Conservation (phyloP, 2,329 filamentous ascomycete species). For the Xylariaceae sp. region DNA sequence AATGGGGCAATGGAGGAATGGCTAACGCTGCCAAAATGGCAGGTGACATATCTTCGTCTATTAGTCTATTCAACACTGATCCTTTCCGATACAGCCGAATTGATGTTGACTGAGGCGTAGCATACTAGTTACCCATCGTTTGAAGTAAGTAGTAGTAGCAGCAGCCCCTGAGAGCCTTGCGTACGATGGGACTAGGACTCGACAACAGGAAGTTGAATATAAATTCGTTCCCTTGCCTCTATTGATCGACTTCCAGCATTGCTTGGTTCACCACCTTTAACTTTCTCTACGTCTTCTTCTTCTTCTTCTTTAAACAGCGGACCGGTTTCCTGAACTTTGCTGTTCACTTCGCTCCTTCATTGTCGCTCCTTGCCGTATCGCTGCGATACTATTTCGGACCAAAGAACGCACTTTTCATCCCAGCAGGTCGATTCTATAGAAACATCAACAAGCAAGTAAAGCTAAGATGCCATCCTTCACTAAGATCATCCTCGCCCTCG, state of each 20-base stretch:
- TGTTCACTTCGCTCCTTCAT: slow-evolving; percentile 18
- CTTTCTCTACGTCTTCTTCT: slow-evolving; percentile 4
- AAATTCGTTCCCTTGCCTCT: slow-evolving; percentile 15
- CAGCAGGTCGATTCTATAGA: not conserved
- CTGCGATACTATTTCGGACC: slow-evolving; percentile 1
- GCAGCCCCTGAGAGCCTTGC: not conserved
- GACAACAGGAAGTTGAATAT: slow-evolving; percentile 4
- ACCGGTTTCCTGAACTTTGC: slow-evolving; percentile 13
- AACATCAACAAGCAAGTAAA: not conserved
- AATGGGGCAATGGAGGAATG: not conserved
- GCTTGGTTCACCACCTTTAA: slow-evolving; percentile 6
- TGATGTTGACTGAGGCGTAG: not conserved
- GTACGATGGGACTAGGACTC: not conserved
- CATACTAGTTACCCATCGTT: not conserved
- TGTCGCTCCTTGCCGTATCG: slow-evolving; percentile 22
- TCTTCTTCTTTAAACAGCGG: not conserved
- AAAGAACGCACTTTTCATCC: not conserved
- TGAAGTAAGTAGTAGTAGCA: not conserved
- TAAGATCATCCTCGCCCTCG: slow-evolving; percentile 23
- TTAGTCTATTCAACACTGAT: not conserved
- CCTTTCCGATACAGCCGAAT: slow-evolving; percentile 10
- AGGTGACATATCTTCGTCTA: slow-evolving; percentile 17
- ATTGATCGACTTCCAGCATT: not conserved
- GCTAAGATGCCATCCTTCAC: slow-evolving; percentile 27
- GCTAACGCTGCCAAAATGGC: slow-evolving; percentile 6